Evolutionary conservation across 345 rosid genomes (phyloP), one percentile per base, ranked within the genome.

Genomic region (Eutrema yunnanense): DNA sequence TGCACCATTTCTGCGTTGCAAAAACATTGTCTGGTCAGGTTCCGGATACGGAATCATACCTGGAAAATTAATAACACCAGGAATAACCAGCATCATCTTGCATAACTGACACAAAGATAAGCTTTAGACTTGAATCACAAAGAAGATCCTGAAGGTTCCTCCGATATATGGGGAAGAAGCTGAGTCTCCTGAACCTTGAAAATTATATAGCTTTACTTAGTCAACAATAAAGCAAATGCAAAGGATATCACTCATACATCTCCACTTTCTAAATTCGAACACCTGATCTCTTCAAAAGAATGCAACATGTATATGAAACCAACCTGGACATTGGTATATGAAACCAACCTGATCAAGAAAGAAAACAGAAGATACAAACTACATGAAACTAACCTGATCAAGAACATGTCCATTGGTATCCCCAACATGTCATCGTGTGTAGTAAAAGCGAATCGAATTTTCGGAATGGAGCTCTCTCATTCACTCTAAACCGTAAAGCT

Each of bases 41-140:
- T 95, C 99, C 36, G 95, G 83, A 80, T 95, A 95, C 14, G 99
- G 99, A 81, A 84, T 82, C 96, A 95, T 86, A 72, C 96, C 99
- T 92, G 75, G 69, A 69, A 77, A 51, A 58, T 69, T 43, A 75
- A 74, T 52, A 74, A 64, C 79, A 19, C 30, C 43, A 48, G 30
- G 49, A 37, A 59, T 77, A 74, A 74, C 57, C 65, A 61, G 50
- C 38, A 68, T 59, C 49, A 22, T 1, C 26, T 53, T 57, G 56
- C 50, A 55, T 52, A 76, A 77, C 49, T 14, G 44, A 75, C 63
- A 55, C 38, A 12, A 54, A 41, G 32, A 82, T 64, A 60, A 82
- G 72, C 58, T 71, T 71, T 57, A 48, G 44, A 95, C 99, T 86
- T 60, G 97, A 85, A 84, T 95, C 98, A 79, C 99, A 95, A 55